A percentile compares a stretch with the other conserved stretches of the same genome.
These are phyloP conservation scores for Cercospora sp. DNA, from an alignment of 2,329 filamentous ascomycete genomes.

Conservation along the genomic window DNA sequence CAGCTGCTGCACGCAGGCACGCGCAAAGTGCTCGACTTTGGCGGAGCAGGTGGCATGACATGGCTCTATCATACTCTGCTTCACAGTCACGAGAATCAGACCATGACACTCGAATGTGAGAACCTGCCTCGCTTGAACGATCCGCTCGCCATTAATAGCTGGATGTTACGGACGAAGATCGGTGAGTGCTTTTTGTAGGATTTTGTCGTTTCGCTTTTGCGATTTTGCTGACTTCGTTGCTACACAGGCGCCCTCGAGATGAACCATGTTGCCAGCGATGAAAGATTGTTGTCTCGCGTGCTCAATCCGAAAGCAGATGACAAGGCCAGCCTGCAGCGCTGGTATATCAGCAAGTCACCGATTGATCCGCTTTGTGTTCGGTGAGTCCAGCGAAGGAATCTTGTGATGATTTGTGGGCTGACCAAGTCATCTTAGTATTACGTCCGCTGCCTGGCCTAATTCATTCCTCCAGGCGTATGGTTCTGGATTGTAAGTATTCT, in stretches of 20 bases:
- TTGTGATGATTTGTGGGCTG: not conserved
- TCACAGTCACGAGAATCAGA: not conserved
- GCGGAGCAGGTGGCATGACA: not conserved
- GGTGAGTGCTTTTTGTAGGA: not conserved
- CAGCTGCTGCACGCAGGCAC: not conserved
- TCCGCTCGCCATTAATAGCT: not conserved
- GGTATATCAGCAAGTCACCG: not conserved
- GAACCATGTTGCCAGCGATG: not conserved
- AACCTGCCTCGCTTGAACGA: not conserved
- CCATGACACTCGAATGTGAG: not conserved
- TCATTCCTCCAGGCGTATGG: not conserved
- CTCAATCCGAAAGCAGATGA: not conserved
- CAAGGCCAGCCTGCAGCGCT: not conserved
- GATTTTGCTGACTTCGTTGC: not conserved
- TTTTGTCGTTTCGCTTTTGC: no score
- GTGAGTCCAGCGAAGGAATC: not conserved
- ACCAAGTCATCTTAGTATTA: not conserved
- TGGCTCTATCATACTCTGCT: not conserved
- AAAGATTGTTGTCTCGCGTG: not conserved
- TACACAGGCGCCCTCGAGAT: not conserved
- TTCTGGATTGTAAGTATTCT: not conserved
- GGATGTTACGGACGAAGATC: not conserved
- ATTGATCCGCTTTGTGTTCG: not conserved
- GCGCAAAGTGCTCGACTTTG: not conserved
- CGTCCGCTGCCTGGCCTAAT: not conserved